Percentiles rank a stretch among this genome's conserved stretches.
Conservation (phyloP, 2,329 filamentous ascomycete genomes). For the Domatiomyces catenatus region DNA sequence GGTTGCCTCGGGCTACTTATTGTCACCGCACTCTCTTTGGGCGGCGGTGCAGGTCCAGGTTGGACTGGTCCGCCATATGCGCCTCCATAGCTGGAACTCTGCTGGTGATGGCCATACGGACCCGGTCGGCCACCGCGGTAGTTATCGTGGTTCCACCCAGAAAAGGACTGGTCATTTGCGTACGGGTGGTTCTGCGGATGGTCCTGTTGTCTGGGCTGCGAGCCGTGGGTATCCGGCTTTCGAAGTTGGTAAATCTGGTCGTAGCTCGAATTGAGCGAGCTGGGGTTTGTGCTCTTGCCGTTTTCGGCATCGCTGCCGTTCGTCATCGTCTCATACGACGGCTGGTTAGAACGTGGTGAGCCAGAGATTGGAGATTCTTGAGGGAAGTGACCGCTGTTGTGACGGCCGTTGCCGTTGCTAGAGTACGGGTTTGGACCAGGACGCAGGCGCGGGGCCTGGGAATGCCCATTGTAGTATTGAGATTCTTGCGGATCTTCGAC, state of each 20-base stretch:
- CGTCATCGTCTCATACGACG: constrained; percentile 74
- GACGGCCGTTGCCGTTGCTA: constrained; percentile 18
- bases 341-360: constrained; percentile 43
- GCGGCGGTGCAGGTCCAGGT: constrained; percentile 11
- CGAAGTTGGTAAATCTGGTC: constrained; percentile 48
- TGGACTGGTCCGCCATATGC: constrained; percentile 17
- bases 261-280: constrained; percentile 83
- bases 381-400: background rate
- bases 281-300: constrained; percentile 75
- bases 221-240: constrained; percentile 31
- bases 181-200: constrained; percentile 27
- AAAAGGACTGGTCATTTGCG: constrained; percentile 24
- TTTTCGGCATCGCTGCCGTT: constrained; percentile 50
- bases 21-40: background rate
- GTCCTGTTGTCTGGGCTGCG: constrained; percentile 22
- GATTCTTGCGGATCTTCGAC: constrained; percentile 14
- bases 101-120: background rate
- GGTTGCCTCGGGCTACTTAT: constrained; percentile 13
- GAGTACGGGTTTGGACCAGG: constrained; percentile 8
- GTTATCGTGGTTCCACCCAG: constrained; percentile 12
- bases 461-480: constrained; percentile 15
- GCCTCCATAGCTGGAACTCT: background rate
- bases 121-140: constrained; percentile 7
- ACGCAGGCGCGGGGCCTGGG: constrained; percentile 2
- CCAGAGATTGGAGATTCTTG: constrained; percentile 7